Evolutionary conservation across 2,329 filamentous ascomycete genomes (phyloP), one percentile per base, ranked within the genome.

Genomic region (Aureobasidium sp.): DNA sequence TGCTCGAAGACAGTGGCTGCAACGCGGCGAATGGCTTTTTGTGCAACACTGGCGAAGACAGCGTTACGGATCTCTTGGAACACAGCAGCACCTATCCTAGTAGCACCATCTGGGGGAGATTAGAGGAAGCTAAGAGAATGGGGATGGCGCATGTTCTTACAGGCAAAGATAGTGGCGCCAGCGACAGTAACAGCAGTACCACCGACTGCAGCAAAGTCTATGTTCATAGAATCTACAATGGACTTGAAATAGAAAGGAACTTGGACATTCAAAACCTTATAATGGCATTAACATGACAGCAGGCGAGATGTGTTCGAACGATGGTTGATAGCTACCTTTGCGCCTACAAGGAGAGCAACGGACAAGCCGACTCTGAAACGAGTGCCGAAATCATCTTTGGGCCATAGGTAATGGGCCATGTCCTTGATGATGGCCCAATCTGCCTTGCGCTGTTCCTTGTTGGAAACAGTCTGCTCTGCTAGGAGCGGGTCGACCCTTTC

Each of bases 371-470:
- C 94, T 65, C 94, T 86, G 65, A 92, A 77, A 72, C 95, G 90
- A 3, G 91, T 95, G 61, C 86, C 86, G 69, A 89, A 74, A 71
- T 89, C 90, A 73, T 92, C 80, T 76, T 94, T 96, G 24, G 94
- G 94, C 94, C 94, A 99, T 24, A 99, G 79, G 74, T 99, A 99
- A 65, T 87, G 87, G 64, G 88, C 87, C 93, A 99, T 97, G 74
- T 99, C 93, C 76, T 89, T 95, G 81, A 99, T 94, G 67, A 99
- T 99, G 52, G 92, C 92, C 93, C 93, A 97, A 72, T 99, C 94
- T 9, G 92, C 93, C 77, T 92, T 95, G 68, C 94, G 85, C 81
- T 99, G 95, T 76, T 97, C 90, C 69, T 92, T 86, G 22, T 85
- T 87, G 56, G 85, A 85, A 70, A 84, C 72, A 1, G 84, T 86